Evolutionary conservation across 768 basidiomycete species (phyloP).

Genomic region (Auricularia cornea): DNA sequence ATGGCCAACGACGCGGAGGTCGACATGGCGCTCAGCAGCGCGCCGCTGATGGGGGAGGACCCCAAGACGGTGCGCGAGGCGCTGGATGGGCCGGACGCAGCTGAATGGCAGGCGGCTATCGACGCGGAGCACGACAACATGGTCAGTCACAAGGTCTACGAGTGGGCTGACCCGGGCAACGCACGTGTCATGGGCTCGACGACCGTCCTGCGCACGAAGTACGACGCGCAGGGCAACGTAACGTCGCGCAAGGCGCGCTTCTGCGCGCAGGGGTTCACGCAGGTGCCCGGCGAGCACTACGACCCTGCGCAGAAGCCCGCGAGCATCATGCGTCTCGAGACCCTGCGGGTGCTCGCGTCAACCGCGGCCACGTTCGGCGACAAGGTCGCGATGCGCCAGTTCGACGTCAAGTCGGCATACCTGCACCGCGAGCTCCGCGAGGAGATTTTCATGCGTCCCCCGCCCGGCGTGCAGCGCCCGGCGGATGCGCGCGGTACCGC

Average conservation of each 20-base stretch:
- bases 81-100: slow-evolving; percentile 10
- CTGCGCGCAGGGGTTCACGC: slow-evolving; percentile 36
- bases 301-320: slow-evolving; percentile 13
- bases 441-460: slow-evolving; percentile 29
- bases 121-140: slow-evolving; percentile 16
- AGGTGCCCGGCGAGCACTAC: slow-evolving; percentile 29
- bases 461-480: slow-evolving; percentile 18
- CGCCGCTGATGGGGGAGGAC: slow-evolving; percentile 4
- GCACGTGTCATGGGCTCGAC: slow-evolving; percentile 14
- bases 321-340: slow-evolving; percentile 9
- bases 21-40: neutral
- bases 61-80: slow-evolving; percentile 15
- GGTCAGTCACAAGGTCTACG: slow-evolving; percentile 11
- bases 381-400: slow-evolving; percentile 31
- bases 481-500: slow-evolving; percentile 8
- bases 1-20: neutral
- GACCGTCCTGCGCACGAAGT: slow-evolving; percentile 24
- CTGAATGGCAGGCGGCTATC: slow-evolving; percentile 17
- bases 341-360: slow-evolving; percentile 28
- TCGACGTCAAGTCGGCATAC: slow-evolving; percentile 35
- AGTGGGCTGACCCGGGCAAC: slow-evolving; percentile 4
- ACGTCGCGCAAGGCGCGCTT: slow-evolving; percentile 29
- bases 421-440: slow-evolving; percentile 25
- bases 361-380: slow-evolving; percentile 22
- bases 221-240: slow-evolving; percentile 16